A percentile compares a stretch with the other conserved stretches of the same genome.
phyloP scores from a whole-genome alignment of 306 rosid species.

The Acacia crassicarpa region DNA sequence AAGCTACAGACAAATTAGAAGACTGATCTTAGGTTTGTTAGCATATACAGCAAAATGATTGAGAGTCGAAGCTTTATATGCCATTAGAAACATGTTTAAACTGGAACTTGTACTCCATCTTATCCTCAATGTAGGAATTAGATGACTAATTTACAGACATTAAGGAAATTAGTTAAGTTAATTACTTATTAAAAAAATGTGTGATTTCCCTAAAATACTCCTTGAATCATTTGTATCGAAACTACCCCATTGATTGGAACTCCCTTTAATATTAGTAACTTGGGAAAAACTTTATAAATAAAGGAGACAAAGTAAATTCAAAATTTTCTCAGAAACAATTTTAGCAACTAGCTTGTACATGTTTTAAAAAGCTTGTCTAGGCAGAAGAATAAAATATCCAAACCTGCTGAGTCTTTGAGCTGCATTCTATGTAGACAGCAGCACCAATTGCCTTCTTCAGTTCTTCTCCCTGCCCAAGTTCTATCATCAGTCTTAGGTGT shows the following conservation, averaged over 20 bases:
- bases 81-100: not conserved
- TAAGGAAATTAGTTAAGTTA: no score
- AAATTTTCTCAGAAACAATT: not conserved
- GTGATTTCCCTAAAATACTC: no score
- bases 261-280: no score
- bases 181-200: no score
- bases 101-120: not conserved
- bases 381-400: not conserved
- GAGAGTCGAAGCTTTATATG: not conserved
- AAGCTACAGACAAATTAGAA: not conserved
- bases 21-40: not conserved
- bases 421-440: constrained; percentile 87
- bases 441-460: constrained; percentile 93
- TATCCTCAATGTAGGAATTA: no score
- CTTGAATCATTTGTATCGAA: no score
- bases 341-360: not conserved
- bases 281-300: no score
- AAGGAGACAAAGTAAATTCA: no score
- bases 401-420: constrained; percentile 97
- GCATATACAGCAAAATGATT: not conserved
- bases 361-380: constrained; percentile 9
- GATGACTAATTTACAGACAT: no score
- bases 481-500: constrained; percentile 6
- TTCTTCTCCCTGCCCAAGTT: constrained; percentile 77
- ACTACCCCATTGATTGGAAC: no score